These are phyloP conservation scores for Hanseniaspora sp. DNA, from an alignment of 1,139 yeast genomes.

Conservation along the genomic window DNA sequence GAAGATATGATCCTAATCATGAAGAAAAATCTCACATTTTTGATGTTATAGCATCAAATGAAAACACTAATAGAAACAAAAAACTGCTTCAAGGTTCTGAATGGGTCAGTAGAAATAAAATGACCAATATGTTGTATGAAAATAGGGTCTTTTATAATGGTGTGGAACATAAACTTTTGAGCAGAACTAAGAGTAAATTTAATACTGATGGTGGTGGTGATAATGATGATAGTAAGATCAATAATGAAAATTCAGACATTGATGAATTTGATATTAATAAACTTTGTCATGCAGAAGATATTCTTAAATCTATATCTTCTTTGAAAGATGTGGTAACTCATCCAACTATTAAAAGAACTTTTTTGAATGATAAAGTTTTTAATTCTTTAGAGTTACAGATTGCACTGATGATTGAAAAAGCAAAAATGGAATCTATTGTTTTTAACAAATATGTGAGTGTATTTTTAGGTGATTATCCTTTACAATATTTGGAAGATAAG, in stretches of 20 bases:
- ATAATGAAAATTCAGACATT: slow-evolving; percentile 28
- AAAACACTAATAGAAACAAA: slow-evolving; percentile 46
- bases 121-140: slow-evolving; percentile 31
- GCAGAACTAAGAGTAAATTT: slow-evolving; percentile 24
- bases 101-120: slow-evolving; percentile 29
- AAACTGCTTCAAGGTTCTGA: slow-evolving; percentile 44
- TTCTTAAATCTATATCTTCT: slow-evolving; percentile 66
- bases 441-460: slow-evolving; percentile 62
- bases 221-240: slow-evolving; percentile 22
- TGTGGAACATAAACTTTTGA: slow-evolving; percentile 28
- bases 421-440: slow-evolving; percentile 62
- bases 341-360: slow-evolving; percentile 59
- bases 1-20: slow-evolving; percentile 20
- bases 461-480: slow-evolving; percentile 78
- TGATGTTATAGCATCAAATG: slow-evolving; percentile 25
- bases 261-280: slow-evolving; percentile 33
- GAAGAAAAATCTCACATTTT: slow-evolving; percentile 21
- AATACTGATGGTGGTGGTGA: slow-evolving; percentile 23
- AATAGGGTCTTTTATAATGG: slow-evolving; percentile 31
- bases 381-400: slow-evolving; percentile 56
- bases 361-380: slow-evolving; percentile 37
- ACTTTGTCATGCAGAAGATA: slow-evolving; percentile 37
- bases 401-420: slow-evolving; percentile 65
- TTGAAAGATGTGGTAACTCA: slow-evolving; percentile 72
- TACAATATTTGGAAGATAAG: slow-evolving; percentile 49